Conservation (phyloP, 2,329 filamentous ascomycete genomes). For the Rutstroemia sp. region DNA sequence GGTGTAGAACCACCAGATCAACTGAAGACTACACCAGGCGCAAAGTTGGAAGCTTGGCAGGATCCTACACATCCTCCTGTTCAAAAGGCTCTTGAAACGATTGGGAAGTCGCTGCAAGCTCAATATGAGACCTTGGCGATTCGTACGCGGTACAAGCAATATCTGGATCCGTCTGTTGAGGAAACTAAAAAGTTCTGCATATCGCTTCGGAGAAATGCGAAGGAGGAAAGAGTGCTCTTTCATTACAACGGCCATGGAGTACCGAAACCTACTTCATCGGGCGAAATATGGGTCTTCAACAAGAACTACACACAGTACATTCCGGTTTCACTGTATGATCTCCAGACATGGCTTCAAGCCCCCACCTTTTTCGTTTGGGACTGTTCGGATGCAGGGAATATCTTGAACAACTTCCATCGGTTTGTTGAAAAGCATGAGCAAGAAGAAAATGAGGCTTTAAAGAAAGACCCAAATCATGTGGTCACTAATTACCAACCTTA, state of each 20-base stretch:
- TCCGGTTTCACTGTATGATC: constrained; percentile 86
- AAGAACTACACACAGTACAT: constrained; percentile 99
- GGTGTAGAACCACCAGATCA: constrained; percentile 96
- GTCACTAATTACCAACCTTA: constrained; percentile 63
- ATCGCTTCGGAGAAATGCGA: constrained; percentile 82
- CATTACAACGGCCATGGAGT: constrained; percentile 99
- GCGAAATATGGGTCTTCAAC: constrained; percentile 99
- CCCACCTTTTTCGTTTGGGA: constrained; percentile 97
- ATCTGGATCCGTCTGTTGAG: constrained; percentile 91
- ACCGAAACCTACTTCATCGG: constrained; percentile 87
- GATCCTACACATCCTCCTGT: constrained; percentile 77
- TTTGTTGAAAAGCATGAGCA: constrained; percentile 93
- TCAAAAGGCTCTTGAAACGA: constrained; percentile 83
- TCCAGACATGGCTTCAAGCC: constrained; percentile 92
- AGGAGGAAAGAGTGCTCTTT: constrained; percentile 92
- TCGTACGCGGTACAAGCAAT: constrained; percentile 94
- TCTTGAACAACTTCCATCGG: constrained; percentile 87
- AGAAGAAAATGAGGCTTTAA: constrained; percentile 71
- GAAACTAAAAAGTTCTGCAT: constrained; percentile 96
- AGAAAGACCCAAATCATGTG: constrained; percentile 74
- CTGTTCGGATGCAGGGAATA: constrained; percentile 92
- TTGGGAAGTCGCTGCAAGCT: constrained; percentile 89
- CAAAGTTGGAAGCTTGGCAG: constrained; percentile 94
- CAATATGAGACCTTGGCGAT: constrained; percentile 96
- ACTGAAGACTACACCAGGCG: constrained; percentile 87